Conservation (phyloP, 306 rosid species). For the Pterocarpus santalinus region DNA sequence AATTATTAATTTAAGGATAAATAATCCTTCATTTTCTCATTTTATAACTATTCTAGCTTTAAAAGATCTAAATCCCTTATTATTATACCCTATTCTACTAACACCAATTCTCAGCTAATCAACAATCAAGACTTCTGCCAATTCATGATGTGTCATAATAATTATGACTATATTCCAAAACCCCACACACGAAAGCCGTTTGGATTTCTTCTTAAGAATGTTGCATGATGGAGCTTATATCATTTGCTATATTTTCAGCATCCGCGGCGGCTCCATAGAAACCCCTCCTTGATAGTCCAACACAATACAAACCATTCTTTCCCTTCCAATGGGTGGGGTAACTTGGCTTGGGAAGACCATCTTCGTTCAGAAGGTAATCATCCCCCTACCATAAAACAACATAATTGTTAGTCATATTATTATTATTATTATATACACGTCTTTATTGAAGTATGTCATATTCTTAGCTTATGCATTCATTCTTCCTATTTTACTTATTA, state of each 20-base stretch:
- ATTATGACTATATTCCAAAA: neutral
- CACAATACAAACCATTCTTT: constrained; percentile 68
- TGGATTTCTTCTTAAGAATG: neutral
- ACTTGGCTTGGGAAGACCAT: constrained; percentile 65
- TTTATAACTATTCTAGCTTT: no score
- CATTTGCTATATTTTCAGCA: constrained; percentile 70
- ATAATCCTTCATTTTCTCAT: no score
- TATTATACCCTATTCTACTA: no score
- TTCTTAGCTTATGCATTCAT: neutral
- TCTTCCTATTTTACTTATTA: neutral
- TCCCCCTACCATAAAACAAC: constrained; percentile 57
- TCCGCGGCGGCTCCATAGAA: constrained; percentile 62
- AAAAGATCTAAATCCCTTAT: no score
- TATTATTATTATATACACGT: neutral
- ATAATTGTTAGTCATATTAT: neutral
- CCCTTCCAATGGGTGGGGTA: constrained; percentile 82
- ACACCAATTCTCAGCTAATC: no score
- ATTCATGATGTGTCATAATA: neutral
- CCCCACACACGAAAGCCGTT: neutral
- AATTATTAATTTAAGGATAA: no score
- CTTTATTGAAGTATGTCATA: neutral
- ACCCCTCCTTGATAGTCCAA: constrained; percentile 71
- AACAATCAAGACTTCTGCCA: neutral
- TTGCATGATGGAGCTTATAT: constrained; percentile 47
- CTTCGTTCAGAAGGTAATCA: constrained; percentile 64